Evolutionary conservation across 345 rosid species (phyloP).

Genomic region (Syzygium jambos): DNA sequence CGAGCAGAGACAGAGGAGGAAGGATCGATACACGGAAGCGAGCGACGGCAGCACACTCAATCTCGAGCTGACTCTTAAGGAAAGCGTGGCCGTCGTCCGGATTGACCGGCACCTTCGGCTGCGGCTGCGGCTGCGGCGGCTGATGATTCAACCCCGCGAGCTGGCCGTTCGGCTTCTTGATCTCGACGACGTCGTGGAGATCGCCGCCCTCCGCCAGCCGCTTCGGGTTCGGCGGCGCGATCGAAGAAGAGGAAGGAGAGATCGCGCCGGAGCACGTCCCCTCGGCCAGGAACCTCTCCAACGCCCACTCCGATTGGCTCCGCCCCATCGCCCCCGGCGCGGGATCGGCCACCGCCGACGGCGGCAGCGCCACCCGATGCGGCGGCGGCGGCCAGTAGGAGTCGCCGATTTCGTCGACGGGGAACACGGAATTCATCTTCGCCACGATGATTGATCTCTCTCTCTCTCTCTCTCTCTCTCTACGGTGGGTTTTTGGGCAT

Average conservation of each 20-base stretch:
- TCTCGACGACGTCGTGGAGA: slow-evolving; percentile 26
- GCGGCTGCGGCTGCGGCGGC: slow-evolving; percentile 1
- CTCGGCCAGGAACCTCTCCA: slow-evolving; percentile 48
- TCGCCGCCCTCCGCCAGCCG: slow-evolving; percentile 1
- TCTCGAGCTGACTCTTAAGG: slow-evolving; percentile 60
- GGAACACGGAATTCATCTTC: slow-evolving; percentile 41
- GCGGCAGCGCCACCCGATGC: background rate
- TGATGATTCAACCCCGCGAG: slow-evolving; percentile 23
- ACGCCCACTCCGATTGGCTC: slow-evolving; percentile 71
- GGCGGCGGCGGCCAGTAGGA: slow-evolving; percentile 37
- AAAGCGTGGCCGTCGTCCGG: slow-evolving; percentile 39
- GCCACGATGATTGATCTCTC: background rate
- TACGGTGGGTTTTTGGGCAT: background rate
- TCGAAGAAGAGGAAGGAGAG: slow-evolving; percentile 9
- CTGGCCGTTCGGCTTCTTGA: slow-evolving; percentile 24
- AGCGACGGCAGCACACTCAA: slow-evolving; percentile 70
- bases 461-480: background rate
- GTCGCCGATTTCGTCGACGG: slow-evolving; percentile 65
- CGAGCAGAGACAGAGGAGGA: background rate
- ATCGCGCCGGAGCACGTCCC: background rate
- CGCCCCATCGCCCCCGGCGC: slow-evolving; percentile 35
- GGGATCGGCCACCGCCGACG: slow-evolving; percentile 7
- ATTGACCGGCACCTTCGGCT: slow-evolving; percentile 20
- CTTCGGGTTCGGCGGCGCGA: slow-evolving; percentile 11
- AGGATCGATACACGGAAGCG: slow-evolving; percentile 29